Evolutionary conservation across 345 rosid genomes (phyloP).

Genomic region (Leavenworthia alabamica): DNA sequence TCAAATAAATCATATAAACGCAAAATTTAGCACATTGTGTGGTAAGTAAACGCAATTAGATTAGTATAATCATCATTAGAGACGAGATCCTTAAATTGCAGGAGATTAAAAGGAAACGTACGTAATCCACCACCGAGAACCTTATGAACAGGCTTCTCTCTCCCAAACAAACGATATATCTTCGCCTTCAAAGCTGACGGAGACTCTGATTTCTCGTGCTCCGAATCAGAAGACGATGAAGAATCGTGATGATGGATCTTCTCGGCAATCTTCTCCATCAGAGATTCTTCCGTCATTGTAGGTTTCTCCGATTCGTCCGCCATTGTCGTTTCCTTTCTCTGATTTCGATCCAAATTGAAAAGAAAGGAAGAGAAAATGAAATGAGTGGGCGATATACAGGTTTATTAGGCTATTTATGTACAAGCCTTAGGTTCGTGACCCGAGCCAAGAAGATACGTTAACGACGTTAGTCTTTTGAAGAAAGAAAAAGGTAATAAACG

Average conservation of each 20-base stretch:
- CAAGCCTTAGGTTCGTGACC: constrained; percentile 21
- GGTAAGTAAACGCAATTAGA: neutral
- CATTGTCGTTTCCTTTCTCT: no score
- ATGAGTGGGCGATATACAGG: constrained; percentile 3
- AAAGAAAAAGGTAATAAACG: neutral
- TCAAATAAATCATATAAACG: no score
- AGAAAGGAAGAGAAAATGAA: neutral
- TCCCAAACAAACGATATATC: constrained; percentile 70
- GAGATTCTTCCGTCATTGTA: constrained; percentile 23
- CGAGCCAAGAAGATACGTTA: constrained; percentile 12
- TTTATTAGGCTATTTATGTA: neutral
- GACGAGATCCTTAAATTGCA: neutral
- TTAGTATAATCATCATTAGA: neutral
- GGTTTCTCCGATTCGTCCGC: no score
- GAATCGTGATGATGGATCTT: constrained; percentile 42
- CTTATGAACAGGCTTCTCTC: constrained; percentile 69
- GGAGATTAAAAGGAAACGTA: constrained; percentile 25
- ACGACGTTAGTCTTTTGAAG: constrained; percentile 29
- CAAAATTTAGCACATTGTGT: no score
- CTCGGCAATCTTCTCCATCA: constrained; percentile 28
- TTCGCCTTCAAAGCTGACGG: constrained; percentile 48
- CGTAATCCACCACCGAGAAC: constrained; percentile 83
- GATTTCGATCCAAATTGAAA: constrained; percentile 21
- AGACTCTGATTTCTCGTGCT: constrained; percentile 42
- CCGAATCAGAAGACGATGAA: constrained; percentile 59